A percentile compares a stretch with the other conserved stretches of the same genome.
These are phyloP conservation scores for Melanogaster broomeanus DNA, from an alignment of 768 basidiomycete genomes.

Conservation along the genomic window DNA sequence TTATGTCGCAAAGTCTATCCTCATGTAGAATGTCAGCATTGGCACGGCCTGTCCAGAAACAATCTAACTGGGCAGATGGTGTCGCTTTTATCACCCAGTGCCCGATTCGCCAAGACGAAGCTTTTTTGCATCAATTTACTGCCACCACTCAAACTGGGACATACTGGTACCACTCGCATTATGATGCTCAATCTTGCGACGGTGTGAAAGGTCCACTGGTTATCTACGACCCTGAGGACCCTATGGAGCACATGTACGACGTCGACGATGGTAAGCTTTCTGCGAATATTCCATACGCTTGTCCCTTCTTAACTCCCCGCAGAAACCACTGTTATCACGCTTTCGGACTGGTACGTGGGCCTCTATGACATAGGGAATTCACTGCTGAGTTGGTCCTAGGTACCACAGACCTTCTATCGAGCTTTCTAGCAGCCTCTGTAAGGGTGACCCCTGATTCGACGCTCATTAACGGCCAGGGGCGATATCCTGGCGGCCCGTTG, in stretches of 20 bases:
- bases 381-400: constrained; percentile 25
- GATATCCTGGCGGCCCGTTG: constrained; percentile 43
- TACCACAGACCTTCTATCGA: constrained; percentile 34
- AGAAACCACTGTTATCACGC: constrained; percentile 45
- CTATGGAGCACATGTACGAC: constrained; percentile 42
- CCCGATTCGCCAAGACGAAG: constrained; percentile 36
- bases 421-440: constrained; percentile 11
- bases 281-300: background rate
- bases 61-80: constrained; percentile 44
- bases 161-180: constrained; percentile 52
- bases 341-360: constrained; percentile 45
- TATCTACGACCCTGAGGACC: constrained; percentile 49
- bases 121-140: constrained; percentile 38
- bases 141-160: constrained; percentile 51
- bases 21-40: constrained; percentile 24
- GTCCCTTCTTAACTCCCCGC: background rate
- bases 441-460: constrained; percentile 36
- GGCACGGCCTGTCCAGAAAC: constrained; percentile 47
- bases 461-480: constrained; percentile 55
- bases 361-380: background rate
- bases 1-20: background rate
- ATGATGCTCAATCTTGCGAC: constrained; percentile 41
- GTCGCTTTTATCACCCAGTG: constrained; percentile 43
- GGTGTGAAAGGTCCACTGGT: constrained; percentile 44
- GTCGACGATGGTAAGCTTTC: constrained; percentile 43